Evolutionary conservation across 148 eudicot species (phyloP).

Genomic region (Spergularia bocconei): DNA sequence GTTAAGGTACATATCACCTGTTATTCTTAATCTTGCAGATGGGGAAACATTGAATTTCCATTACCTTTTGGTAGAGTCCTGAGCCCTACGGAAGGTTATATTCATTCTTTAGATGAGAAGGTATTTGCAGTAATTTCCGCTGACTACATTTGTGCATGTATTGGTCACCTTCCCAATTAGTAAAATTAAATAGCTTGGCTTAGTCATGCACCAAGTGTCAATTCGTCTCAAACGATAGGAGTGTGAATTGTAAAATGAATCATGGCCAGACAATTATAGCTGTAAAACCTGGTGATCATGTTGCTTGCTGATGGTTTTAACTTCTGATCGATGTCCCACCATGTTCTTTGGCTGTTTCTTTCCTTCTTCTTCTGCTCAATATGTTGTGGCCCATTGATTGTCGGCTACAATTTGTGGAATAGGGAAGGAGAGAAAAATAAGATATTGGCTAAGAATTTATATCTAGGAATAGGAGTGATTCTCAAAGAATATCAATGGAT

Average conservation of each 20-base stretch:
- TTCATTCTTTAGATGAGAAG: slow-evolving; percentile 80
- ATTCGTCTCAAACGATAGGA: neutral
- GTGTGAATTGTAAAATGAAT: neutral
- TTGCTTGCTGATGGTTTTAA: neutral
- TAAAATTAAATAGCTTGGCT: neutral
- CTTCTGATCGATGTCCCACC: neutral
- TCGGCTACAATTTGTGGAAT: neutral
- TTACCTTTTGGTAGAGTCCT: slow-evolving; percentile 87
- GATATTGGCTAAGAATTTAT: neutral
- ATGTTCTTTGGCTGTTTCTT: neutral
- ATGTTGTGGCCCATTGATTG: neutral
- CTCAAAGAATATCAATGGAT: neutral
- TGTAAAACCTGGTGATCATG: neutral
- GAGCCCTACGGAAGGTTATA: slow-evolving; percentile 72
- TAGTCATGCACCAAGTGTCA: neutral
- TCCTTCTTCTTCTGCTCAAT: neutral
- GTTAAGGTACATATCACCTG: neutral
- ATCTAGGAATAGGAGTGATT: neutral
- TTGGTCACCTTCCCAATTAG: neutral
- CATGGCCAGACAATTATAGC: neutral
- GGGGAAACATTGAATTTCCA: slow-evolving; percentile 84
- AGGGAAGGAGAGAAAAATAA: neutral
- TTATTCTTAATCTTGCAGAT: slow-evolving; percentile 35
- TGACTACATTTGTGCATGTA: neutral
- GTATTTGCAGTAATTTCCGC: slow-evolving; percentile 26